Evolutionary conservation across 352 stramenopile species (phyloP).

Genomic region (Elongisporangium prolatum): DNA sequence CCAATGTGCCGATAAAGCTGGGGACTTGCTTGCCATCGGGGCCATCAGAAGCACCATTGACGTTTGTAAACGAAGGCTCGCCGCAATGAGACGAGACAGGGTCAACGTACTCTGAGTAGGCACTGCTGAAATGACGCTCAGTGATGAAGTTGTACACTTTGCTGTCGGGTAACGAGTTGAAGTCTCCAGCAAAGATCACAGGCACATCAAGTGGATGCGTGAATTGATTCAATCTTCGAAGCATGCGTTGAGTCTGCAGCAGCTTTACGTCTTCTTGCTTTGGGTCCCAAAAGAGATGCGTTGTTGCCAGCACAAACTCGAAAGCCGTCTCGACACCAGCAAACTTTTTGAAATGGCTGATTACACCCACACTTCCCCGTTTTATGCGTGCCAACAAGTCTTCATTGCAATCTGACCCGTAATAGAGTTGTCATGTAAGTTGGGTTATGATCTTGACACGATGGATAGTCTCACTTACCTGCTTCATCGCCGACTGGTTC

Average conservation of each 20-base stretch:
- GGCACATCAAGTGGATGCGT: constrained; percentile 14
- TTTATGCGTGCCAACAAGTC: constrained; percentile 42
- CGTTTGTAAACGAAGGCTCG: constrained; percentile 74
- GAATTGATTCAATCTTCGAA: constrained; percentile 41
- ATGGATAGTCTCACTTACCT: constrained; percentile 17
- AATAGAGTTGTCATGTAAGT: too few species aligned
- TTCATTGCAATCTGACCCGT: constrained; percentile 33
- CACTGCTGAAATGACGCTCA: constrained; percentile 31
- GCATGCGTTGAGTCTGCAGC: constrained; percentile 56
- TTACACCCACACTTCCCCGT: constrained; percentile 54
- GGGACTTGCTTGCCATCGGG: constrained; percentile 29
- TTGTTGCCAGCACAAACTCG: constrained; percentile 68
- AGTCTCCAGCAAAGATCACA: constrained; percentile 71
- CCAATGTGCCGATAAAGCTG: constrained; percentile 69
- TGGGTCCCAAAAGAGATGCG: constrained; percentile 84
- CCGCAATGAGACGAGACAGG: neutral
- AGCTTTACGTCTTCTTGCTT: constrained; percentile 81
- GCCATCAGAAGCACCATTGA: constrained; percentile 46
- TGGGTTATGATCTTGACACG: too few species aligned
- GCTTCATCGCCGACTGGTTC: constrained; percentile 44
- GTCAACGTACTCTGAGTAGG: constrained; percentile 45
- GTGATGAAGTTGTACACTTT: constrained; percentile 67
- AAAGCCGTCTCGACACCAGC: constrained; percentile 12
- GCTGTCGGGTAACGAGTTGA: constrained; percentile 78
- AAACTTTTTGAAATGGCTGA: constrained; percentile 48